Percentiles rank a stretch among this genome's conserved stretches.
These are phyloP conservation scores for Pyrenophora seminiperda DNA, from an alignment of 2,329 filamentous ascomycete genomes.

Conservation along the genomic window DNA sequence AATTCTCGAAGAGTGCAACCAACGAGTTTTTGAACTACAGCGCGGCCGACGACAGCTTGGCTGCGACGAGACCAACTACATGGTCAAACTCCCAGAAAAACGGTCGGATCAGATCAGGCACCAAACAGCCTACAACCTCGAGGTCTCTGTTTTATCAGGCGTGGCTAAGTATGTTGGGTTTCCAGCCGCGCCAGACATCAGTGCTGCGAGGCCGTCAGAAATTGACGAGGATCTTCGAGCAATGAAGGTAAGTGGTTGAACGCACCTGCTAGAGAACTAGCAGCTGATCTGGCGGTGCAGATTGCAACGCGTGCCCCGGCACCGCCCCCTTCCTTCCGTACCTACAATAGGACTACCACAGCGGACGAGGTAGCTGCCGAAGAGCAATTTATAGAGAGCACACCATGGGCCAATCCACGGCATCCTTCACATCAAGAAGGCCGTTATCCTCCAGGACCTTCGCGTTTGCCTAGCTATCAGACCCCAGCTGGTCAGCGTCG, in stretches of 20 bases:
- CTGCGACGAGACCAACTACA: slow-evolving; percentile 79
- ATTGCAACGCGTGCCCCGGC: slow-evolving; percentile 41
- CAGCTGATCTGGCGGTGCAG: slow-evolving; percentile 37
- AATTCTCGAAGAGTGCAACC: slow-evolving; percentile 78
- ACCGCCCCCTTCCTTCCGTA: slow-evolving; percentile 41
- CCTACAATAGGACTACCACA: slow-evolving; percentile 44
- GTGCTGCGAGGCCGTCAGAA: slow-evolving; percentile 71
- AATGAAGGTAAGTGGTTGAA: slow-evolving; percentile 73
- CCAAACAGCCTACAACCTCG: slow-evolving; percentile 89
- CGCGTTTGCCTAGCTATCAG: slow-evolving; percentile 41
- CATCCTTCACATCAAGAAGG: slow-evolving; percentile 48
- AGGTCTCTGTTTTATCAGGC: slow-evolving; percentile 88
- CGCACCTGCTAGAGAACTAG: slow-evolving; percentile 14
- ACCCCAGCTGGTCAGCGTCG: slow-evolving; percentile 46
- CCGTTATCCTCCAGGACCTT: slow-evolving; percentile 37
- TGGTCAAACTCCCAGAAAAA: slow-evolving; percentile 77
- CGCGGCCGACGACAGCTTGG: slow-evolving; percentile 80
- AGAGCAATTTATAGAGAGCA: slow-evolving; percentile 87
- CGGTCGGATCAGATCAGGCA: slow-evolving; percentile 79
- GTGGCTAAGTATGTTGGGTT: slow-evolving; percentile 96
- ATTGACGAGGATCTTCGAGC: slow-evolving; percentile 85
- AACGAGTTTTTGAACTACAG: slow-evolving; percentile 92
- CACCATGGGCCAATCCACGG: slow-evolving; percentile 90
- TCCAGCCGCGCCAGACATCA: slow-evolving; percentile 87
- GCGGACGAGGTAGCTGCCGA: slow-evolving; percentile 67